phyloP scores from a whole-genome alignment of 352 stramenopile genomes.

The Hyphochytrium catenoides region DNA sequence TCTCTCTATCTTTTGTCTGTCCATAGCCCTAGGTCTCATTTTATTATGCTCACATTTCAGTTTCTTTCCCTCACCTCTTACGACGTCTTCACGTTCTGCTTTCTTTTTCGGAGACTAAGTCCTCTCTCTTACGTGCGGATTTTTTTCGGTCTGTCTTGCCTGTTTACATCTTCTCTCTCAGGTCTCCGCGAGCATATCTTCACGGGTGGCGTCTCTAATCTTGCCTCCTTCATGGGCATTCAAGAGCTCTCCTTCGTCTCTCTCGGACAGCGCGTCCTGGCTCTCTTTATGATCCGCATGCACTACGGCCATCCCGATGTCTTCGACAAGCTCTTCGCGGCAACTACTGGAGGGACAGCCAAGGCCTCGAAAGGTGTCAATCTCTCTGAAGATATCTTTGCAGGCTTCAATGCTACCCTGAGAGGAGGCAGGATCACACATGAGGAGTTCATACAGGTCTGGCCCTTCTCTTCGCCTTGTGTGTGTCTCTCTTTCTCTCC shows the following conservation, averaged over 20 bases:
- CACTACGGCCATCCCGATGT: constrained; percentile 9
- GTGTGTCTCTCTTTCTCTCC: no score
- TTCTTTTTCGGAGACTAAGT: no score
- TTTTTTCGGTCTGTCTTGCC: no score
- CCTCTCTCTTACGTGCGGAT: no score
- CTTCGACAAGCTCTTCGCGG: constrained; percentile 5
- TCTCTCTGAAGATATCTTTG: constrained; percentile 10
- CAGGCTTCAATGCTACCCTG: constrained; percentile 5
- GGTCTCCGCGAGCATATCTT: constrained; percentile 6
- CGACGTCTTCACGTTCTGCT: no score
- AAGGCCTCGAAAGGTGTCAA: constrained; percentile 8
- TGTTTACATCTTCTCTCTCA: background rate
- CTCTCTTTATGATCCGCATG: constrained; percentile 2
- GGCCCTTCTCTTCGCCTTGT: no score
- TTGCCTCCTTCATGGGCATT: constrained; percentile 6
- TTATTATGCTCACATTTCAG: no score
- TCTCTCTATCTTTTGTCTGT: constrained; percentile 1
- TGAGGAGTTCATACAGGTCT: constrained; percentile 6
- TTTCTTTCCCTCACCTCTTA: no score
- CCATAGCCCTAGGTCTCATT: background rate
- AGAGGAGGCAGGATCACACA: constrained; percentile 4
- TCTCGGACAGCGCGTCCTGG: constrained; percentile 4
- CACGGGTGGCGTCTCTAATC: constrained; percentile 4
- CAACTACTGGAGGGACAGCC: constrained; percentile 5
- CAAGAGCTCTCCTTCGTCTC: constrained; percentile 6